Conservation (phyloP, 495 filamentous ascomycete genomes). For the Penicillium alfredii region DNA sequence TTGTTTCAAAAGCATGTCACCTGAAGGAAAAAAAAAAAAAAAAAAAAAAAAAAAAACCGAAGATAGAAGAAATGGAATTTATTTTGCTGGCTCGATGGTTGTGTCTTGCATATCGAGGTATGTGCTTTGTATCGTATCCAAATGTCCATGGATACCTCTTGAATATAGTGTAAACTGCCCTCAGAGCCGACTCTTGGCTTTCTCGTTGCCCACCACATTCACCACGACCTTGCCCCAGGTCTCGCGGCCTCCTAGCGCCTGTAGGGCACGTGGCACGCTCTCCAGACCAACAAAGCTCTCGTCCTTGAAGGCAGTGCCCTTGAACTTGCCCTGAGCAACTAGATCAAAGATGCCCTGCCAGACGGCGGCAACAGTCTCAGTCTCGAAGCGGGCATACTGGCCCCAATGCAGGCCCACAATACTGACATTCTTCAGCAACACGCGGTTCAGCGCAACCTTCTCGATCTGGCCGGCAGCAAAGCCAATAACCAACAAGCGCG, state of each 20-base stretch:
- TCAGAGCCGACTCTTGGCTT: conserved; percentile 48
- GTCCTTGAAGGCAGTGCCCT: conserved; percentile 74
- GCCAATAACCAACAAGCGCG: conserved; percentile 77
- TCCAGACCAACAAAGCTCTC: conserved; percentile 78
- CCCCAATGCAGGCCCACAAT: conserved; percentile 92
- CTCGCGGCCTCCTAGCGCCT: conserved; percentile 68
- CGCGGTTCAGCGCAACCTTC: conserved; percentile 85
- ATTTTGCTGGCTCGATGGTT: neutral
- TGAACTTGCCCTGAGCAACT: conserved; percentile 72
- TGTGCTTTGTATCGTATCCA: conserved; percentile 3
- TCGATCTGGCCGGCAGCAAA: conserved; percentile 88
- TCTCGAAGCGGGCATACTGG: conserved; percentile 68
- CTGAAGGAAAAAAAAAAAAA: too few species aligned
- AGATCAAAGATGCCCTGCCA: conserved; percentile 79
- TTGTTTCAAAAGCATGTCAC: too few species aligned
- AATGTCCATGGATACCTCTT: neutral
- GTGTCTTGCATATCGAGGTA: too few species aligned
- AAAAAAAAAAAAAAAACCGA: too few species aligned
- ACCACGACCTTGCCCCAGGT: conserved; percentile 98
- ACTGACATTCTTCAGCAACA: conserved; percentile 89
- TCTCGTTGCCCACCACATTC: conserved; percentile 63
- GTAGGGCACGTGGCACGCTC: conserved; percentile 67
- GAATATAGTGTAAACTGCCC: neutral
- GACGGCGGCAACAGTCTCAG: conserved; percentile 60
- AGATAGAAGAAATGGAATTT: too few species aligned